Base-by-base conservation (phyloP, 352 stramenopile species). In the Salisapilia sapeloensis region DNA sequence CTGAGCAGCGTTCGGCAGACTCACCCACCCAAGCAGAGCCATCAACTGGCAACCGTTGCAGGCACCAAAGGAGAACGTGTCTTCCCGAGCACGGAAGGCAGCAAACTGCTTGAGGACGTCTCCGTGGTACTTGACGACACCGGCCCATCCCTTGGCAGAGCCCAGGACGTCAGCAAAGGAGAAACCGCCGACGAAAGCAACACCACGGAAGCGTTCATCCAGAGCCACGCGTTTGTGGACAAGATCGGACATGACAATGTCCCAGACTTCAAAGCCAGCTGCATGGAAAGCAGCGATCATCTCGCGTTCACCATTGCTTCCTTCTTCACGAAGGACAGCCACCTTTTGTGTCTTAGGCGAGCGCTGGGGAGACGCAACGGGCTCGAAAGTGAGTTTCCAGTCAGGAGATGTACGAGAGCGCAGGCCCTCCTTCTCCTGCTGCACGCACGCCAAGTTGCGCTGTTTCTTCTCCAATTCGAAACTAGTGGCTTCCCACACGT, bases 1-100 rank as follows among this genome's bases (percentile, higher is more conserved):
- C 22, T 52, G 40, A 29, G 53, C 51, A 7, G 65, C 52, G 29
- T 83, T 59, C 15, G 66, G 57, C 13, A 51, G 53, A 34, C 80
- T 65, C 25, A 99, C 82, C 91, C 93, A 99, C 25, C 95, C 95
- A 12, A 99, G 79, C 21, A 99, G 60, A 23, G 93, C 93, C 92
- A 99, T 98, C 24, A 99, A 86, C 66, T 99, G 96, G 60, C 96
- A 99, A 24, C 96, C 96, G 55, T 99, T 99, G 63, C 96, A 99
- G 0, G 98, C 82, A 35, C 96, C 96, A 12, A 99, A 83, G 56
- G 81, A 97, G 65, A 99, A 99, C 13, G 94, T 99, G 64, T 99
- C 90, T 18, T 76, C 49, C 38, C 94, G 84, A 11, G 78, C 77
- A 30, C 84, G 81, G 69, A 99, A 99, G 4, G 72, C 71, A 38